phyloP scores from a whole-genome alignment of 2,329 filamentous ascomycete species.

The Verticillium nubilum region DNA sequence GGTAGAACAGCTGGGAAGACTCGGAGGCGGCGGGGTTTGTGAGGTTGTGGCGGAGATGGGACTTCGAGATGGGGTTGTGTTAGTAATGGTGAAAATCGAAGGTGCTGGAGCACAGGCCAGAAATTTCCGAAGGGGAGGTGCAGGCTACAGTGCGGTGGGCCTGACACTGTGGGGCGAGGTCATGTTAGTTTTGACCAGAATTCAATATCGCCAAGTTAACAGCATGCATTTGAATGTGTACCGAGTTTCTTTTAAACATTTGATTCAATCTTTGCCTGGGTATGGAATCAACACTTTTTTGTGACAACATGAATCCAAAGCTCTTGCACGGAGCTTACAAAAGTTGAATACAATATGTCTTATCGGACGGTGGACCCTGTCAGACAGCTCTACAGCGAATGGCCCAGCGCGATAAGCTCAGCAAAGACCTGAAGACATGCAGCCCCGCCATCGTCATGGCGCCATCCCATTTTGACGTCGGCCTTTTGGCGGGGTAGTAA shows the following conservation, averaged over 20 bases:
- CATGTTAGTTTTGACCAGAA: neutral
- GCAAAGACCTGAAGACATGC: neutral
- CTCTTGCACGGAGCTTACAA: too few species aligned
- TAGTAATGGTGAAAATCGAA: neutral
- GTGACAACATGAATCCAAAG: too few species aligned
- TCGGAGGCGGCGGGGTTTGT: neutral
- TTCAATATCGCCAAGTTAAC: too few species aligned
- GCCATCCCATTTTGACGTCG: constrained; percentile 8
- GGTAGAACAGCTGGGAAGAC: neutral
- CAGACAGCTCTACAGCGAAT: neutral
- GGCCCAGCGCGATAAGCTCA: neutral
- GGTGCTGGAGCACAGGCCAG: neutral
- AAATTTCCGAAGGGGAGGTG: neutral
- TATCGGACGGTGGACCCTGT: neutral
- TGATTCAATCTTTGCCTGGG: too few species aligned
- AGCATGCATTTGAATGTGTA: too few species aligned
- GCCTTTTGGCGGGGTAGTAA: constrained; percentile 12
- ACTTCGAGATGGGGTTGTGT: neutral
- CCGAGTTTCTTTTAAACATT: too few species aligned
- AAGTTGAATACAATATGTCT: neutral
- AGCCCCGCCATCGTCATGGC: constrained; percentile 10
- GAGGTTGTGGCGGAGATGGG: neutral
- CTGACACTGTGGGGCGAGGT: neutral
- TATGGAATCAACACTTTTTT: too few species aligned
- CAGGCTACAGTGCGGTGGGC: neutral